Base-by-base conservation (phyloP, 345 rosid species). In the Erucastrum elatum region DNA sequence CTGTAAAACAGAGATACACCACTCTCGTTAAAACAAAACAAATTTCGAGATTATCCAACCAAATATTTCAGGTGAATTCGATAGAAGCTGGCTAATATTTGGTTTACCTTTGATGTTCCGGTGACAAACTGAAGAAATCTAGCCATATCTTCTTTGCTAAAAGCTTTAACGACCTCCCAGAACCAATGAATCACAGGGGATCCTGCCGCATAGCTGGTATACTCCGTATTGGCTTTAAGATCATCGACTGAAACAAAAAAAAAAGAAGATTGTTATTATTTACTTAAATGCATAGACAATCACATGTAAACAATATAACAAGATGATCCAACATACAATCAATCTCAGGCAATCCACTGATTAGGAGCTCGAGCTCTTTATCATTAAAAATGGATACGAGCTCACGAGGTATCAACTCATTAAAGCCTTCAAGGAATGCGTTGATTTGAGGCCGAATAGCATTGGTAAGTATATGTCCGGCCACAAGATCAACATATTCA, bases 291-390 rank as follows among this genome's bases (percentile, higher is more conserved):
- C 65, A 69, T 8, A 63, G 89, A 86, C 81, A 82, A 68, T 6
- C 29, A 74, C 44, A 26, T 60, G 34, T 69, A 75, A 12, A 44
- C 60, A 60, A n/a, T 10, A 41, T 41, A 3, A 41, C 49, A 41
- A 11, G 64, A 39, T 11, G 5, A 53, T 66, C 16, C 70, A 84
- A 84, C 98, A 80, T 51, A 94, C 98, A 83, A 78, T 94, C 98
- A 82, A 94, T 94, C 84, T 94, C 98, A n/a, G 98, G 98, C 80
- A 94, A 91, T 27, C 98, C 98, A 16, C 98, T 94, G 74, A 94
- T 94, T 41, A 94, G 90, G 8, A 94, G 92, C 88, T 94, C 98
- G n/a, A 94, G 95, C 90, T 94, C 98, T 85, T 94, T 94, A 72
- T 94, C 98, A 64, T 94, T 91, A 66, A 94, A 94, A 59, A 93